phyloP scores from a whole-genome alignment of 2,329 filamentous ascomycete genomes.

The Diaporthe citrichinensis region DNA sequence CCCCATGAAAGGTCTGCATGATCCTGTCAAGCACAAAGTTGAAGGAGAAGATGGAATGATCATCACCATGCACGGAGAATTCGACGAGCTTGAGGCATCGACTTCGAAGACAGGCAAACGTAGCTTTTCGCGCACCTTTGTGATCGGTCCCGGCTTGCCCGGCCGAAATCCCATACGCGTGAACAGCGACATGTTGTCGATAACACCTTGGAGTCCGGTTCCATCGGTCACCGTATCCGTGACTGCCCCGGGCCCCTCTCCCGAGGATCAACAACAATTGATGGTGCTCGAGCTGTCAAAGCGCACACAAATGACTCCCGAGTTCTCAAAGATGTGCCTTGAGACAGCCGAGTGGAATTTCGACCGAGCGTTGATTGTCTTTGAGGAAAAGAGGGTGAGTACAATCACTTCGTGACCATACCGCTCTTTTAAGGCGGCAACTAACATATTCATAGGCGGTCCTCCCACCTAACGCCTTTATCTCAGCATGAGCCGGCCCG shows the following conservation, averaged over 20 bases:
- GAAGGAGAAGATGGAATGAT: slow-evolving; percentile 83
- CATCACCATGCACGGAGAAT: slow-evolving; percentile 86
- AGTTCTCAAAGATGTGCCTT: slow-evolving; percentile 87
- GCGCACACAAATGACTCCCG: slow-evolving; percentile 83
- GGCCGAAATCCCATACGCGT: slow-evolving; percentile 78
- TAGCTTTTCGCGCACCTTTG: slow-evolving; percentile 86
- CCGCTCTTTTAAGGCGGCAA: slow-evolving; percentile 40
- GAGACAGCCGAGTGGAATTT: slow-evolving; percentile 86
- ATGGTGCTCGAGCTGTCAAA: slow-evolving; percentile 82
- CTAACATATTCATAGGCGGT: slow-evolving; percentile 37
- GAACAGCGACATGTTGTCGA: slow-evolving; percentile 82
- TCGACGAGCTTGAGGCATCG: slow-evolving; percentile 77
- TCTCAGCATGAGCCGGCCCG: slow-evolving; percentile 26
- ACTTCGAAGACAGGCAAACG: slow-evolving; percentile 73
- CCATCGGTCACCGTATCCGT: slow-evolving; percentile 56
- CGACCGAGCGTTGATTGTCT: slow-evolving; percentile 79
- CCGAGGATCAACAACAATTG: slow-evolving; percentile 72
- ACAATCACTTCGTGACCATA: slow-evolving; percentile 18
- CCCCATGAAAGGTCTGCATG: slow-evolving; percentile 77
- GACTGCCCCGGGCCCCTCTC: slow-evolving; percentile 46
- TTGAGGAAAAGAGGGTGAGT: slow-evolving; percentile 80
- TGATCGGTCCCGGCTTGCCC: slow-evolving; percentile 81
- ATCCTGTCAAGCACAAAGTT: slow-evolving; percentile 74
- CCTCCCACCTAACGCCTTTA: slow-evolving; percentile 40
- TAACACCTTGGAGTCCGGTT: slow-evolving; percentile 75